Evolutionary conservation across 176 grass and related monocot species (phyloP), one percentile per base, ranked within the genome.

Genomic region (Hordeum vulgare): DNA sequence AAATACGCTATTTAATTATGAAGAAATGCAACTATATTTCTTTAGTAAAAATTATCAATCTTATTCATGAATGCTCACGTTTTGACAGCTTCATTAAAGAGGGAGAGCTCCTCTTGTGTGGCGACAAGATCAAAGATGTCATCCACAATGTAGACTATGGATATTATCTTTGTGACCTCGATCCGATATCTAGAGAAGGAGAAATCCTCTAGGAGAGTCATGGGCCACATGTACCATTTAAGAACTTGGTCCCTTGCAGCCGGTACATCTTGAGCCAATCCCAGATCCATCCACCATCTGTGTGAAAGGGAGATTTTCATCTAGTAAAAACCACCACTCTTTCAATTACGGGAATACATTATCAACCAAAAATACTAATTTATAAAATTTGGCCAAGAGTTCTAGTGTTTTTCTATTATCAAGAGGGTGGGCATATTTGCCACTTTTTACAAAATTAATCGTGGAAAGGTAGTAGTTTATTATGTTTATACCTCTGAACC

Each of bases 151-250:
- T 92, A 92, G 45, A 92, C 13, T 9, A 92, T 83, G 11, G 86
- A 79, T 0, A 86, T 66, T 1, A 73, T 42, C 73, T 92, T 92
- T 14, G 72, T 75, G 18, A 86, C 26, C 42, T 78, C 65, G 5
- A 92, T 28, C 49, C 82, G 45, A 8, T 79, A 64, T 14, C 58
- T 83, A 0, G 94, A 97, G 56, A 78, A 78, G 33, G 88, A 88
- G 10, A 34, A 25, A 12, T 59, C 79, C 10, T 80, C 75, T 1
- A 97, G 11, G 11, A 4, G 0, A 17, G 81, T 71, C 86, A 91
- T 75, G 0, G 79, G 6, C 89, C 89, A 91, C 74, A 89, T 81
- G 78, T 90, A 97, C 89, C 87, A 97, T 81, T 94, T 97, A 10
- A 41, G 5, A 47, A 73, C 13, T 17, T 73, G 69, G 24, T 73